A percentile compares a stretch with the other conserved stretches of the same genome.
Evolutionary conservation across 1,284 basidiomycete genomes (phyloP).

Genomic region (Erythrobasidium hasegawianum): DNA sequence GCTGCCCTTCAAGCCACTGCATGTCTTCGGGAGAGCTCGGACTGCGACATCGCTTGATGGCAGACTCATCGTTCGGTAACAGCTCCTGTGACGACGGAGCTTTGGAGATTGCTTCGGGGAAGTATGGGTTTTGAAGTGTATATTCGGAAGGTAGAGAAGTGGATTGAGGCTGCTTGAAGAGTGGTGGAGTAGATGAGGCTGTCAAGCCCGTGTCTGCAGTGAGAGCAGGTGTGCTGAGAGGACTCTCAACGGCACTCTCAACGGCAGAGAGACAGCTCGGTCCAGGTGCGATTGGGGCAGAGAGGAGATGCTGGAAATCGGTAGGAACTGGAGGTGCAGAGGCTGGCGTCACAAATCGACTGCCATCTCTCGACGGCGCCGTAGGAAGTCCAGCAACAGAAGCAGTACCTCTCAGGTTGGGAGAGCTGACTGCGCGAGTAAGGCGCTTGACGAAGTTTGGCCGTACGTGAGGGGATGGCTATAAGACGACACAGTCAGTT

Average conservation of each 20-base stretch:
- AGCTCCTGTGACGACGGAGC: no score
- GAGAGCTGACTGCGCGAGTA: slow-evolving; percentile 28
- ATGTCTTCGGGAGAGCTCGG: background rate
- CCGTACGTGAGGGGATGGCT: background rate
- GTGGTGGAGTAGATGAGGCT: background rate
- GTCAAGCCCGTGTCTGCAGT: slow-evolving; percentile 14
- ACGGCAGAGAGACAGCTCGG: background rate
- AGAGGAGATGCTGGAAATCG: background rate
- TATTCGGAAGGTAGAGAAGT: background rate
- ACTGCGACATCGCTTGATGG: background rate
- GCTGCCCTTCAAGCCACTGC: background rate
- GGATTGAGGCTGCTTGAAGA: background rate
- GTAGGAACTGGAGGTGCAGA: slow-evolving; percentile 25
- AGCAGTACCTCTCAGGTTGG: slow-evolving; percentile 18
- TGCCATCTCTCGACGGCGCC: background rate
- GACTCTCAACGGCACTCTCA: background rate
- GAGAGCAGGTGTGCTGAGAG: slow-evolving; percentile 14
- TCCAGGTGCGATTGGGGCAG: background rate
- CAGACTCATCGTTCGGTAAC: background rate
- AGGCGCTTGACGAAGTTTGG: slow-evolving; percentile 13
- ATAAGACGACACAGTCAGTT: background rate
- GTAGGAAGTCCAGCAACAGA: background rate
- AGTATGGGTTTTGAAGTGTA: background rate
- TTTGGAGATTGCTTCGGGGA: background rate
- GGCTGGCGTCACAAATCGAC: slow-evolving; percentile 14